phyloP scores from a whole-genome alignment of 2,329 filamentous ascomycete species.

The Phaeosphaeria sp. region DNA sequence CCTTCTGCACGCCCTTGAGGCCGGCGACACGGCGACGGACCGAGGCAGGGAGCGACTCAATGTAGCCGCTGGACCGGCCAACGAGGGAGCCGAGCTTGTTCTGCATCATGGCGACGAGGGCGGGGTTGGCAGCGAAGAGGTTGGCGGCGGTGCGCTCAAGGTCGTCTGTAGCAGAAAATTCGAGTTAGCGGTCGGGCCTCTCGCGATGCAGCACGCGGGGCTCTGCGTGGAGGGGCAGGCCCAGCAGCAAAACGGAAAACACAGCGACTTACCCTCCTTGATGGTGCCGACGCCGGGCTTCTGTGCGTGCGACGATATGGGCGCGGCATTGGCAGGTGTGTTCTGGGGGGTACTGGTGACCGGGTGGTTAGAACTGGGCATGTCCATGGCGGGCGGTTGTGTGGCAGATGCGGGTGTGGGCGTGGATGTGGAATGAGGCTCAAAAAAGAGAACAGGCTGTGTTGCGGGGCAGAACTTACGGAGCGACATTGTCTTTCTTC shows the following conservation, averaged over 20 bases:
- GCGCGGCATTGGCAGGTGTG: slow-evolving; percentile 92
- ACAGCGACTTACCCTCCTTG: slow-evolving; percentile 80
- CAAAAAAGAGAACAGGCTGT: slow-evolving; percentile 21
- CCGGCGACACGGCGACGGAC: slow-evolving; percentile 94
- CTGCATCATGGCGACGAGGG: slow-evolving; percentile 96
- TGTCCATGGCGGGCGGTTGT: slow-evolving; percentile 30
- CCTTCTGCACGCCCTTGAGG: slow-evolving; percentile 97
- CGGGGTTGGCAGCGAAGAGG: slow-evolving; percentile 94
- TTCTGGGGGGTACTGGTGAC: slow-evolving; percentile 89
- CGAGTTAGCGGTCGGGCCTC: slow-evolving; percentile 47
- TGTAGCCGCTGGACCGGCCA: slow-evolving; percentile 94
- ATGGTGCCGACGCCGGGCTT: slow-evolving; percentile 94
- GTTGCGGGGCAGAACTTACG: slow-evolving; percentile 60
- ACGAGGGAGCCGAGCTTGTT: slow-evolving; percentile 92
- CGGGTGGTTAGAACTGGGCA: slow-evolving; percentile 42
- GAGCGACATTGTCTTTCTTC: slow-evolving; percentile 67
- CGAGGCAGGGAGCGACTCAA: slow-evolving; percentile 88
- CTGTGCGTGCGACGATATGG: slow-evolving; percentile 96
- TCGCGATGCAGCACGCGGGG: slow-evolving; percentile 33
- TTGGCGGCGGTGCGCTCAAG: slow-evolving; percentile 88
- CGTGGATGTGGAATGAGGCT: slow-evolving; percentile 6
- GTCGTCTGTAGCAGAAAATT: slow-evolving; percentile 70
- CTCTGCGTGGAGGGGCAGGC: slow-evolving; percentile 32
- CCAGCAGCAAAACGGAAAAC: not conserved
- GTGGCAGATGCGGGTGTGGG: slow-evolving; percentile 9